Evolutionary conservation across 73 alveolate species (phyloP).

Genomic region (Paramecium tetraurelia): DNA sequence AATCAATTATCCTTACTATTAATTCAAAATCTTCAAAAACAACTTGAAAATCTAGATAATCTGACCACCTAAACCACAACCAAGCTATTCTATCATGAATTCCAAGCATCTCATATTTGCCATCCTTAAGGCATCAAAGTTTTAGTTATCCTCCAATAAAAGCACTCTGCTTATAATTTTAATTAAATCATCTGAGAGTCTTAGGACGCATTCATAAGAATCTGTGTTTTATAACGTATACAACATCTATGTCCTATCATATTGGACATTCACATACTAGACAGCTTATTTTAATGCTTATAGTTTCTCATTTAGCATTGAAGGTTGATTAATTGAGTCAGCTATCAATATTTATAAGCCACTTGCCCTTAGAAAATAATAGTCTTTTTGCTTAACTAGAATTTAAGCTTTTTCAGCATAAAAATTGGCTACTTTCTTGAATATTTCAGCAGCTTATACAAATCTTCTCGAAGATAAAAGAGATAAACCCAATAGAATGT

Average conservation of each 20-base stretch:
- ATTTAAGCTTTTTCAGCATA: slow-evolving; percentile 24
- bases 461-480: slow-evolving; percentile 28
- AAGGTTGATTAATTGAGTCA: slow-evolving; percentile 28
- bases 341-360: background rate
- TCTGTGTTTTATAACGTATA: background rate
- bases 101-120: slow-evolving; percentile 40
- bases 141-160: background rate
- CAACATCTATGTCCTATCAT: background rate
- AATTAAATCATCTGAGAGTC: background rate
- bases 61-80: background rate
- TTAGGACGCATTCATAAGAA: slow-evolving; percentile 21
- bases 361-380: slow-evolving; percentile 3
- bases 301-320: slow-evolving; percentile 39
- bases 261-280: background rate
- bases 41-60: background rate
- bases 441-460: slow-evolving; percentile 44
- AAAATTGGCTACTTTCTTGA: slow-evolving; percentile 33
- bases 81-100: slow-evolving; percentile 26
- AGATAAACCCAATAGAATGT: background rate
- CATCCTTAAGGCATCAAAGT: slow-evolving; percentile 25
- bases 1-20: background rate
- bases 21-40: background rate
- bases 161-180: background rate
- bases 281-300: slow-evolving; percentile 34
- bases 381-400: background rate